A percentile compares a stretch with the other conserved stretches of the same genome.
phyloP scores from a whole-genome alignment of 495 filamentous ascomycete species.

The Penicillium argentinense region DNA sequence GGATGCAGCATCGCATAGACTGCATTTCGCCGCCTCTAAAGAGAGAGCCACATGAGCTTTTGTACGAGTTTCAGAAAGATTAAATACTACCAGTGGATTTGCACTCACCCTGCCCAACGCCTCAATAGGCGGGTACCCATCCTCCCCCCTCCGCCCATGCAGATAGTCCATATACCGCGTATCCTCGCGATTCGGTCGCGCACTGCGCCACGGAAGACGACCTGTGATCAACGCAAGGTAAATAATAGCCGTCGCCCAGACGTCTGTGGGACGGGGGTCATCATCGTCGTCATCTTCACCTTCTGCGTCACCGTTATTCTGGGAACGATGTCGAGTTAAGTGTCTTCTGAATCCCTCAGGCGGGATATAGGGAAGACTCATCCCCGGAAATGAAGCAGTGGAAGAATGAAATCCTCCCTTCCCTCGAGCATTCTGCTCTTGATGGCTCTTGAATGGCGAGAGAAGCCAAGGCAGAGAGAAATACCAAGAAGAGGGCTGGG shows the following conservation, averaged over 20 bases:
- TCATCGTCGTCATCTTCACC: conserved; percentile 68
- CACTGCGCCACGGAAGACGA: conserved; percentile 82
- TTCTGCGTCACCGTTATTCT: conserved; percentile 56
- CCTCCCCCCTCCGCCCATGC: conserved; percentile 73
- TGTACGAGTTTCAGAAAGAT: too few species aligned
- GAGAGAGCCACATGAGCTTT: too few species aligned
- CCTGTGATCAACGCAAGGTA: conserved; percentile 97
- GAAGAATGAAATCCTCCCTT: conserved; percentile 1
- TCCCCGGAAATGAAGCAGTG: conserved; percentile 13
- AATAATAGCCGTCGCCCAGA: conserved; percentile 93
- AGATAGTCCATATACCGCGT: conserved; percentile 87
- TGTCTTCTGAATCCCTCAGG: conserved; percentile 24
- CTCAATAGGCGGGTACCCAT: conserved; percentile 90
- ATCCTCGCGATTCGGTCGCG: conserved; percentile 77
- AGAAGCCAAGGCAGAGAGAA: conserved; percentile 16
- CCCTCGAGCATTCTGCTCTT: not conserved
- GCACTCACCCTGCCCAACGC: conserved; percentile 80
- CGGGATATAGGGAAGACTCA: conserved; percentile 21
- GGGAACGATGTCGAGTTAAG: too few species aligned
- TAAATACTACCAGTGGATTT: too few species aligned
- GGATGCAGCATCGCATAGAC: conserved; percentile 30
- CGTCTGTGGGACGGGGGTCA: conserved; percentile 86
- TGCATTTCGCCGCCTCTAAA: conserved; percentile 26
- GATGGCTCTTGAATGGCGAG: not conserved
- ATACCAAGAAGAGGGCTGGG: conserved; percentile 14